These are phyloP conservation scores for Xylaria grammica DNA, from an alignment of 495 filamentous ascomycete species.

Conservation along the genomic window DNA sequence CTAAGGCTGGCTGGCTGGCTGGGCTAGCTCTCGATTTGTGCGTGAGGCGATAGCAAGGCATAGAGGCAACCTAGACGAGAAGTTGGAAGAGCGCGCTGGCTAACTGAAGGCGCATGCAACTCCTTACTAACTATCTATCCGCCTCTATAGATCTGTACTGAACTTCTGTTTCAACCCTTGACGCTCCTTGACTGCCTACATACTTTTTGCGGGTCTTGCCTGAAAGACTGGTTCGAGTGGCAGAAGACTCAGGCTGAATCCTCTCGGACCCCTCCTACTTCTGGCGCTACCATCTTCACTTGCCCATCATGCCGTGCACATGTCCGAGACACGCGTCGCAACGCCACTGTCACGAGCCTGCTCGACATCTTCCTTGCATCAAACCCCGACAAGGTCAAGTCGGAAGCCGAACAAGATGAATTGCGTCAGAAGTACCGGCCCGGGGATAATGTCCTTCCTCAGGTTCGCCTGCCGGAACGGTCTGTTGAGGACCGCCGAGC, in stretches of 20 bases:
- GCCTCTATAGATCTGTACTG: constrained; percentile 82
- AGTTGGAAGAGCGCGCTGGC: constrained; percentile 1
- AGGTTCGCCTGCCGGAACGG: constrained; percentile 49
- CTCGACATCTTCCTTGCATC: constrained; percentile 78
- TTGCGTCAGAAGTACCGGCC: constrained; percentile 72
- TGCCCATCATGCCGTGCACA: constrained; percentile 90
- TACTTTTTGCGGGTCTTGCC: constrained; percentile 92
- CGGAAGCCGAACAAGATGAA: constrained; percentile 71
- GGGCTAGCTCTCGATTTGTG: constrained; percentile 22
- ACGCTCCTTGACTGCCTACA: constrained; percentile 97
- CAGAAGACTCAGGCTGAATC: constrained; percentile 55
- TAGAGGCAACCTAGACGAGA: background rate
- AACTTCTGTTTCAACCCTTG: constrained; percentile 92
- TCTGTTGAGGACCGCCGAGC: constrained; percentile 51
- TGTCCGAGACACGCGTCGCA: constrained; percentile 81
- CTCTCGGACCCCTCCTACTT: constrained; percentile 49
- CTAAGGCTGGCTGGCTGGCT: constrained; percentile 45
- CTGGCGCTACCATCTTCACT: constrained; percentile 67
- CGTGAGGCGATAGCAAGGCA: constrained; percentile 8
- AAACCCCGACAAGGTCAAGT: constrained; percentile 72
- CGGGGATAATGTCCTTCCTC: constrained; percentile 76
- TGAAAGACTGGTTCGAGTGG: constrained; percentile 91
- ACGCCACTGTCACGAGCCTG: constrained; percentile 82
- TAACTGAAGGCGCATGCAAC: background rate
- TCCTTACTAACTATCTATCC: constrained; percentile 1